Evolutionary conservation across 2,329 filamentous ascomycete genomes (phyloP).

Genomic region (Pseudopyricularia javanii): DNA sequence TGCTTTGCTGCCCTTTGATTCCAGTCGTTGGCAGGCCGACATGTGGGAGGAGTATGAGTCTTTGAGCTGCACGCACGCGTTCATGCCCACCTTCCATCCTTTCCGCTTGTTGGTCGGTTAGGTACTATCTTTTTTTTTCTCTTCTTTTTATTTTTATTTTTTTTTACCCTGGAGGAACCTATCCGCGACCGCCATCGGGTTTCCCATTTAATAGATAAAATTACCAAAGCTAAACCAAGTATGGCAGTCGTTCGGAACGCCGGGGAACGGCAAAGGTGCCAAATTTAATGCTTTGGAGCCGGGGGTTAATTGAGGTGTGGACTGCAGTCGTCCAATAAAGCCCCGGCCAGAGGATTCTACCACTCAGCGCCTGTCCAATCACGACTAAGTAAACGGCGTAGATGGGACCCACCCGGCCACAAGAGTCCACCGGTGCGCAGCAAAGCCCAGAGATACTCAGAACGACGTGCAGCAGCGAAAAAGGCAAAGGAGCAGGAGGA

Average conservation of each 20-base stretch:
- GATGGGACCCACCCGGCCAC: not conserved
- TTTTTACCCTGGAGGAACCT: no score
- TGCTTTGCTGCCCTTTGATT: not conserved
- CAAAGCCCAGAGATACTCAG: not conserved
- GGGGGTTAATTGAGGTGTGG: not conserved
- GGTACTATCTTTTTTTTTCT: no score
- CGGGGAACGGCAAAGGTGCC: not conserved
- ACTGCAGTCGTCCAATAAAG: not conserved
- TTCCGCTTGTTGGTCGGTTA: not conserved
- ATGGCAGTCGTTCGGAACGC: not conserved
- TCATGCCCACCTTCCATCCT: not conserved
- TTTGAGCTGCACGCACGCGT: not conserved
- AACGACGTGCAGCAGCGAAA: not conserved
- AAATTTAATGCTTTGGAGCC: not conserved
- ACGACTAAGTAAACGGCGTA: not conserved
- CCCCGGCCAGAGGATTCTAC: not conserved
- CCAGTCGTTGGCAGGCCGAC: not conserved
- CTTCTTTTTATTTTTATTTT: no score
- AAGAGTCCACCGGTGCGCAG: not conserved
- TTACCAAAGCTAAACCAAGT: not conserved
- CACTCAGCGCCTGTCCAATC: no score
- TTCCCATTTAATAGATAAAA: not conserved
- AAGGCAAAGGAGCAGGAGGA: not conserved
- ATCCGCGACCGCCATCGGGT: not conserved
- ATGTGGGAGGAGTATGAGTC: not conserved